These are phyloP conservation scores for Simplicillium aogashimaense DNA, from an alignment of 2,329 filamentous ascomycete species.

Conservation along the genomic window DNA sequence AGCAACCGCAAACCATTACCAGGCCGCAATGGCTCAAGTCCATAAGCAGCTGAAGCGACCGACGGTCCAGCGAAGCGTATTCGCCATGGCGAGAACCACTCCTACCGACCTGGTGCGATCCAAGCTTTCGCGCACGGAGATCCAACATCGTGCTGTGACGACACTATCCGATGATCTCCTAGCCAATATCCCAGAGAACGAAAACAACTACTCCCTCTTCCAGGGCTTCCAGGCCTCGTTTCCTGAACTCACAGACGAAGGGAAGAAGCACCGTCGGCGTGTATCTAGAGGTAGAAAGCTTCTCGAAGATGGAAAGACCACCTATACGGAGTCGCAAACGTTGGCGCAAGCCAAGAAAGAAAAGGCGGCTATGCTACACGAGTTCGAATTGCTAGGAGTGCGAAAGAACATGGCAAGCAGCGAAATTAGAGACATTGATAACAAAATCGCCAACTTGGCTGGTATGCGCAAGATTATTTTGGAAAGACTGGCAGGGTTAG, in stretches of 20 bases:
- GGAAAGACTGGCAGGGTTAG: constrained; percentile 73
- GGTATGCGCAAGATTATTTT: constrained; percentile 89
- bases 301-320: constrained; percentile 52
- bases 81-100: constrained; percentile 80
- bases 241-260: constrained; percentile 59
- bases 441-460: constrained; percentile 87
- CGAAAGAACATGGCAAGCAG: constrained; percentile 96
- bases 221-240: constrained; percentile 91
- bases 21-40: constrained; percentile 78
- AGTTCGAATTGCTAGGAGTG: constrained; percentile 82
- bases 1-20: constrained; percentile 58
- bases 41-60: constrained; percentile 83
- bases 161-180: constrained; percentile 87
- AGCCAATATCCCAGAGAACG: constrained; percentile 75
- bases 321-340: constrained; percentile 44
- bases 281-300: constrained; percentile 69
- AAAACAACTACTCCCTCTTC: constrained; percentile 84
- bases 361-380: constrained; percentile 68
- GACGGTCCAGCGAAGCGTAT: constrained; percentile 76
- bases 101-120: constrained; percentile 92
- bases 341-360: constrained; percentile 71
- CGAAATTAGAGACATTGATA: constrained; percentile 93
- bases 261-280: constrained; percentile 60
- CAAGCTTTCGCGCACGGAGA: constrained; percentile 81
- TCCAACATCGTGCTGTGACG: constrained; percentile 83